Evolutionary conservation across 2,329 filamentous ascomycete genomes (phyloP).

Genomic region (Fusarium verticillioides): DNA sequence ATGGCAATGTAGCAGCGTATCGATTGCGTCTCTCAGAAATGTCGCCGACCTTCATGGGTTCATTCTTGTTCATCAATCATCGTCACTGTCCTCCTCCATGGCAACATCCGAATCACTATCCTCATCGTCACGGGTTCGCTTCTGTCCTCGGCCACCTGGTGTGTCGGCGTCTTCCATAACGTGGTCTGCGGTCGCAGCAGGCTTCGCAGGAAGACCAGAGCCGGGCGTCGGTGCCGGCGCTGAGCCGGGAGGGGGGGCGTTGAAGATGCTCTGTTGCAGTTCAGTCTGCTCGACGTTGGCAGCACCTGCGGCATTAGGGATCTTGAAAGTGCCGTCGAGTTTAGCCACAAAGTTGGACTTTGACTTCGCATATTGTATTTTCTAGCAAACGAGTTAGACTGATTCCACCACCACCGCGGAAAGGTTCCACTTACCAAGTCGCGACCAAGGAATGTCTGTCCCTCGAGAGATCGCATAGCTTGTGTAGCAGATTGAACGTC

Average conservation of each 20-base stretch:
- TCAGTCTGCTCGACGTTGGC: conserved; percentile 74
- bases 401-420: background rate
- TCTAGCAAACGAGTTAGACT: conserved; percentile 62
- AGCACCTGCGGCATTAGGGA: conserved; percentile 67
- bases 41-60: conserved; percentile 30
- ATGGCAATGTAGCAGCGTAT: conserved; percentile 61
- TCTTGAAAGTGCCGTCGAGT: conserved; percentile 88
- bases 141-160: conserved; percentile 70
- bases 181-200: conserved; percentile 59
- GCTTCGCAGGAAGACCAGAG: conserved; percentile 60
- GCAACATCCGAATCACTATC: conserved; percentile 75
- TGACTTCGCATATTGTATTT: conserved; percentile 89
- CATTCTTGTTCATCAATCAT: conserved; percentile 69
- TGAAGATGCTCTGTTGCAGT: conserved; percentile 84
- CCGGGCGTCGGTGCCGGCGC: conserved; percentile 55
- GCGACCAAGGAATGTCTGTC: conserved; percentile 85
- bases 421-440: conserved; percentile 74
- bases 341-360: conserved; percentile 91
- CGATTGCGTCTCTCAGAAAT: conserved; percentile 27
- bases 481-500: conserved; percentile 93
- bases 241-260: conserved; percentile 67
- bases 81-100: conserved; percentile 78
- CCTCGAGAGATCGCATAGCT: conserved; percentile 89
- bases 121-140: conserved; percentile 75
- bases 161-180: conserved; percentile 62